Conservation (phyloP, 176 grass and related monocot genomes). For the Ananas comosus region DNA sequence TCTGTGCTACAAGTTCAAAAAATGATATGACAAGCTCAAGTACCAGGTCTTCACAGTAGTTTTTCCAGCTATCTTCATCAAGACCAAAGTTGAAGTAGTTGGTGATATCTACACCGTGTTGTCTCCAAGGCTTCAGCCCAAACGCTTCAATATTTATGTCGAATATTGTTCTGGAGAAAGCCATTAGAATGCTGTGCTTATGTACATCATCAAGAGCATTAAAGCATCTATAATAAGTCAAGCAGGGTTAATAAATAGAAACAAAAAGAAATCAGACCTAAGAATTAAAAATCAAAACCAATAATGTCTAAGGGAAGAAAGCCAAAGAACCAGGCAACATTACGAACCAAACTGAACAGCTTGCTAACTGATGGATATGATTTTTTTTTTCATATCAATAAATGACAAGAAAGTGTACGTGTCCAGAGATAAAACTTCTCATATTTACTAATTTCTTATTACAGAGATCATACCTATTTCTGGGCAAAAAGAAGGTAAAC, state of each 20-base stretch:
- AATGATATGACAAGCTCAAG: not conserved
- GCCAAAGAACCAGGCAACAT: too few species aligned
- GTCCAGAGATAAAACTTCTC: too few species aligned
- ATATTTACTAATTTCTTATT: too few species aligned
- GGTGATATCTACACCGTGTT: constrained; percentile 37
- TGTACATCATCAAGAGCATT: not conserved
- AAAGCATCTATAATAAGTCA: constrained; percentile 1
- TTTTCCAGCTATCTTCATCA: constrained; percentile 83
- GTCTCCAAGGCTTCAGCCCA: constrained; percentile 72
- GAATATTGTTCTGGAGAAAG: constrained; percentile 30
- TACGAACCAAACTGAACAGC: too few species aligned
- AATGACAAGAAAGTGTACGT: too few species aligned
- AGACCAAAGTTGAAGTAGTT: constrained; percentile 75
- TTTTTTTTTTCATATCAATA: too few species aligned
- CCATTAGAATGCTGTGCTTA: not conserved
- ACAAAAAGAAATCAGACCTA: not conserved
- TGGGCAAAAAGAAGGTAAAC: constrained; percentile 50
- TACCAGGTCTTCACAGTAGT: constrained; percentile 59
- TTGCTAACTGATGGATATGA: too few species aligned
- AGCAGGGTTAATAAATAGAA: not conserved
- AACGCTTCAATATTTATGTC: constrained; percentile 54
- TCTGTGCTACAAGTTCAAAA: constrained; percentile 4
- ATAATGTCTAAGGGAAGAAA: too few species aligned
- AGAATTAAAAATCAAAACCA: not conserved
- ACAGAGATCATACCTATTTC: constrained; percentile 44